These are phyloP conservation scores for Prototheca cutis DNA, from an alignment of 163 green algal genomes.

Conservation along the genomic window DNA sequence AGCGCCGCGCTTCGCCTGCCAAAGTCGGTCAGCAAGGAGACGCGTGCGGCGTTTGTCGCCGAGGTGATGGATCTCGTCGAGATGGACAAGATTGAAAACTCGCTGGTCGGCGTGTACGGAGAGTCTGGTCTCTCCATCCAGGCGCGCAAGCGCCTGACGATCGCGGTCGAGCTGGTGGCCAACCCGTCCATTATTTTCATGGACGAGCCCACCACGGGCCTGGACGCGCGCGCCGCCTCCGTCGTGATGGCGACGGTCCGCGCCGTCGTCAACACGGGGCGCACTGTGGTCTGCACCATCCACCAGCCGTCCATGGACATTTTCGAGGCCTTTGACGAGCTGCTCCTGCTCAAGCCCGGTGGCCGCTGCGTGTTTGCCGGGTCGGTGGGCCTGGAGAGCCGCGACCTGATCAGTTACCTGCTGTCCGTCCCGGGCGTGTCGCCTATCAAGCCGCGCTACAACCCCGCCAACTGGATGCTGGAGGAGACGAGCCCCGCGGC, in stretches of 20 bases:
- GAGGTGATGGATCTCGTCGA: constrained; percentile 48
- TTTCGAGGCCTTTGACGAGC: constrained; percentile 58
- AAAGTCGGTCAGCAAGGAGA: constrained; percentile 8
- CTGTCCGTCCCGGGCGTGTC: constrained; percentile 35
- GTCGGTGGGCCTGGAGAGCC: constrained; percentile 38
- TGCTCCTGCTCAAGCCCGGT: constrained; percentile 59
- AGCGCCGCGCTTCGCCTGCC: constrained; percentile 41
- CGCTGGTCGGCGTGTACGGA: constrained; percentile 28
- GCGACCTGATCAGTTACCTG: constrained; percentile 55
- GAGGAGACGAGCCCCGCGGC: constrained; percentile 26
- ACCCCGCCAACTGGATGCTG: constrained; percentile 36
- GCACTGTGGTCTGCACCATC: constrained; percentile 38
- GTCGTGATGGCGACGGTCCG: constrained; percentile 64
- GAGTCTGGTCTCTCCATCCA: constrained; percentile 39
- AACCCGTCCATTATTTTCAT: constrained; percentile 53
- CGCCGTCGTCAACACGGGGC: constrained; percentile 40
- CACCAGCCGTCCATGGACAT: constrained; percentile 50
- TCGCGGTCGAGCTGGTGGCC: constrained; percentile 57
- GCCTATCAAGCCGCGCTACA: constrained; percentile 7
- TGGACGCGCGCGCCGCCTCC: constrained; percentile 68
- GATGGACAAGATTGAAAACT: constrained; percentile 23
- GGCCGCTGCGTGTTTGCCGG: constrained; percentile 58
- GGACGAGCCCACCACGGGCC: constrained; percentile 43
- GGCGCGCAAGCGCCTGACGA: constrained; percentile 56
- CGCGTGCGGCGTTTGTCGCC: constrained; percentile 30